phyloP scores from a whole-genome alignment of 441 rosid genomes.

The Biscutella laevigata region DNA sequence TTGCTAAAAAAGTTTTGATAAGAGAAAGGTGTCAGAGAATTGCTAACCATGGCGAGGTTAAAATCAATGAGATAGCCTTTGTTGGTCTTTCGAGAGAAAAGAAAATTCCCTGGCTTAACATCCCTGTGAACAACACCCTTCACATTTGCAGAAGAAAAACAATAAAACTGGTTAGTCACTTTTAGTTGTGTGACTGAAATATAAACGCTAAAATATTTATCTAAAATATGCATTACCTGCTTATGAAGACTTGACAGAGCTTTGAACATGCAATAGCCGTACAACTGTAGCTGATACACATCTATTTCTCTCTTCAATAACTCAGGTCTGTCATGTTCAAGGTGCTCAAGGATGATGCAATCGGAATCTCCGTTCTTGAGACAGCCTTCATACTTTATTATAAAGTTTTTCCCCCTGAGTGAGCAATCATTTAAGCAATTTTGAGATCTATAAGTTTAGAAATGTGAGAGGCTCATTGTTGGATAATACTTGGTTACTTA shows the following conservation, averaged over 20 bases:
- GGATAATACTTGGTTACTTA: conserved; percentile 32
- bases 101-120: conserved; percentile 96
- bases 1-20: conserved; percentile 2
- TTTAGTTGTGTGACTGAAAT: neutral
- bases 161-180: conserved; percentile 2
- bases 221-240: conserved; percentile 40
- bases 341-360: conserved; percentile 85
- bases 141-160: conserved; percentile 6
- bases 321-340: conserved; percentile 94
- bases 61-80: conserved; percentile 91
- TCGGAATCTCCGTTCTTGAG: conserved; percentile 63
- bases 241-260: conserved; percentile 86
- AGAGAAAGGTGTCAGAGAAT: conserved; percentile 1
- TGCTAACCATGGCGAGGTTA: conserved; percentile 88
- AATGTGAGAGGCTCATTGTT: neutral
- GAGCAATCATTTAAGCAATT: conserved; percentile 1
- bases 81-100: conserved; percentile 63
- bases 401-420: conserved; percentile 73
- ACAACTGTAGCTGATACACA: conserved; percentile 60
- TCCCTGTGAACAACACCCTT: conserved; percentile 94
- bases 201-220: neutral
- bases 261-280: conserved; percentile 82
- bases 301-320: conserved; percentile 73
- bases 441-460: conserved; percentile 1
- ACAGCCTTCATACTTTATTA: conserved; percentile 74